These are phyloP conservation scores for Colletotrichum tropicicola DNA, from an alignment of 2,329 filamentous ascomycete species.

Conservation along the genomic window DNA sequence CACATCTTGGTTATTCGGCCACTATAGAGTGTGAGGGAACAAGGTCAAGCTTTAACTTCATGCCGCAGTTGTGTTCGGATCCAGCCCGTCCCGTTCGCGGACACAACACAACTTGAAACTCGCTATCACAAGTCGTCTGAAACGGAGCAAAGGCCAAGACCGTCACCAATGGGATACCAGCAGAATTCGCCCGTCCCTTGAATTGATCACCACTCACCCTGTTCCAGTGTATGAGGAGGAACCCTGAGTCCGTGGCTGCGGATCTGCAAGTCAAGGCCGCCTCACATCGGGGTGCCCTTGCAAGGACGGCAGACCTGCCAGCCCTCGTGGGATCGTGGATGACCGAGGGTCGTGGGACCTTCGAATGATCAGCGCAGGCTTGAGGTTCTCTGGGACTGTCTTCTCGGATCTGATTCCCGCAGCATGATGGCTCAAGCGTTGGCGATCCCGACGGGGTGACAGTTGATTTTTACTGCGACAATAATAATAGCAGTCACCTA, in stretches of 20 bases:
- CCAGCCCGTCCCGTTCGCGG: constrained; percentile 37
- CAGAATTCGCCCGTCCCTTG: background rate
- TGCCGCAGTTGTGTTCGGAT: constrained; percentile 31
- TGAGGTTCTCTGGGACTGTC: background rate
- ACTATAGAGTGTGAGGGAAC: background rate
- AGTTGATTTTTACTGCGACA: background rate
- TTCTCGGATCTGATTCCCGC: background rate
- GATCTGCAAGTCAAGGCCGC: constrained; percentile 10
- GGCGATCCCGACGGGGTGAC: background rate
- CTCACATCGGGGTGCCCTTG: constrained; percentile 5
- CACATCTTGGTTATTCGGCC: background rate
- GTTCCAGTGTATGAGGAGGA: constrained; percentile 3
- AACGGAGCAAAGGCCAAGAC: constrained; percentile 28
- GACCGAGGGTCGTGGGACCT: background rate
- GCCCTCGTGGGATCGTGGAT: background rate
- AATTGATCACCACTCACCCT: background rate
- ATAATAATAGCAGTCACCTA: too few species aligned
- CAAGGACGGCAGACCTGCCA: constrained; percentile 13
- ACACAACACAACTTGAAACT: constrained; percentile 37
- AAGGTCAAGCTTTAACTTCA: constrained; percentile 25
- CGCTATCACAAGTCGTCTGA: constrained; percentile 32
- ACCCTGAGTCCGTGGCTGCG: constrained; percentile 12
- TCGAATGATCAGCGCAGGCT: background rate
- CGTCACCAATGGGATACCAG: constrained; percentile 2
- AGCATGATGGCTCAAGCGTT: background rate